Percentiles rank a stretch among this genome's conserved stretches.
phyloP scores from a whole-genome alignment of 2,329 filamentous ascomycete species.

The Monilinia vaccinii-corymbosi region DNA sequence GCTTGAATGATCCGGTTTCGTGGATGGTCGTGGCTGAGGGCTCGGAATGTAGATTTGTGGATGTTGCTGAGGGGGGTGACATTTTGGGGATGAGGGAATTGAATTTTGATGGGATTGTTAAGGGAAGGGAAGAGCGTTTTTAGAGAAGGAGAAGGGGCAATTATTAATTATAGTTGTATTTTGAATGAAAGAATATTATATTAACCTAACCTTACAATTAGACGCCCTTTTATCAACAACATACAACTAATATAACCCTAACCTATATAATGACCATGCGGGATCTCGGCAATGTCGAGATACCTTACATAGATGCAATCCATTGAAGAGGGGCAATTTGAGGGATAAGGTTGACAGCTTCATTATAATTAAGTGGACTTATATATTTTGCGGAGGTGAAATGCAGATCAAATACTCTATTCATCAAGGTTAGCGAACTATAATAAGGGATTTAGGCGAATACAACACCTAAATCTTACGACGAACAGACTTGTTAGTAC shows the following conservation, averaged over 20 bases:
- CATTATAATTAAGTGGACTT: too few species aligned
- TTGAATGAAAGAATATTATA: too few species aligned
- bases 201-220: background rate
- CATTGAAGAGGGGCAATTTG: background rate
- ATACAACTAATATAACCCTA: background rate
- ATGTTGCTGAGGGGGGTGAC: background rate
- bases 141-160: background rate
- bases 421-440: too few species aligned
- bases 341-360: too few species aligned
- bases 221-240: background rate
- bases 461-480: too few species aligned
- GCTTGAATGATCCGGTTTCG: slow-evolving; percentile 19
- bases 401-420: too few species aligned
- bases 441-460: too few species aligned
- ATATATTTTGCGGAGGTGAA: too few species aligned
- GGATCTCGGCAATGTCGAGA: background rate
- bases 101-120: background rate
- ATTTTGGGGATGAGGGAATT: background rate
- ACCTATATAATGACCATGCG: background rate
- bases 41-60: background rate
- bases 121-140: background rate
- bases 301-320: background rate
- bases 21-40: slow-evolving; percentile 11
- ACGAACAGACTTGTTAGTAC: too few species aligned
- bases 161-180: background rate